phyloP scores from a whole-genome alignment of 164 flowering plant genomes.

The Dillenia turbinata region DNA sequence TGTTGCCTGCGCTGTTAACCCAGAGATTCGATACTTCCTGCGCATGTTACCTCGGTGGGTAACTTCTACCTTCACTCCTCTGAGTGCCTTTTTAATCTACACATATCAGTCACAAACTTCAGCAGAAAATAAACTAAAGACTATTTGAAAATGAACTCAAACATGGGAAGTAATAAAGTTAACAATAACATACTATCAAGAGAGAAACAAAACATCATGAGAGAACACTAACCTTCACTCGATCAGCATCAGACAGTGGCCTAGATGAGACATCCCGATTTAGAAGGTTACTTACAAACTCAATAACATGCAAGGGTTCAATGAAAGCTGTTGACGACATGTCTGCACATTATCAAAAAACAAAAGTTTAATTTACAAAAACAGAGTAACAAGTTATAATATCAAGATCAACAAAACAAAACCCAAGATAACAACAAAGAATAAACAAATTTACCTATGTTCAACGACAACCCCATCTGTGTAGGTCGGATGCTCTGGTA shows the following conservation, averaged over 20 bases:
- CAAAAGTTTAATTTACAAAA: background rate
- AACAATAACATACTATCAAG: background rate
- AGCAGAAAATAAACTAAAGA: background rate
- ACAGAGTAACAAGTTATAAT: background rate
- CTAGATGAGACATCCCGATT: constrained; percentile 69
- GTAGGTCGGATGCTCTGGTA: constrained; percentile 98
- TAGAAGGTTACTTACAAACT: constrained; percentile 74
- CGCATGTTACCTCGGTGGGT: constrained; percentile 81
- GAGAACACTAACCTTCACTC: constrained; percentile 59
- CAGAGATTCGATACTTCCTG: constrained; percentile 76
- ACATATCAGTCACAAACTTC: background rate
- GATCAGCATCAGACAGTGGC: constrained; percentile 84
- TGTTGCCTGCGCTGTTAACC: constrained; percentile 71
- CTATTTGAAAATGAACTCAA: background rate
- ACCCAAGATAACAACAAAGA: background rate
- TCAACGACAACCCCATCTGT: constrained; percentile 94
- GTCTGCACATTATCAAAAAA: constrained; percentile 32
- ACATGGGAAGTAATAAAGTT: background rate
- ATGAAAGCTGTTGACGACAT: constrained; percentile 97
- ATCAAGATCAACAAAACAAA: background rate
- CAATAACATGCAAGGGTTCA: constrained; percentile 88
- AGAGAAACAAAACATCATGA: background rate
- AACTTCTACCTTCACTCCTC: constrained; percentile 83
- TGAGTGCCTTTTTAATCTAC: constrained; percentile 78
- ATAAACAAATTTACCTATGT: constrained; percentile 54